phyloP scores from a whole-genome alignment of 208 protist genomes.

The Trypanosoma melophagium region DNA sequence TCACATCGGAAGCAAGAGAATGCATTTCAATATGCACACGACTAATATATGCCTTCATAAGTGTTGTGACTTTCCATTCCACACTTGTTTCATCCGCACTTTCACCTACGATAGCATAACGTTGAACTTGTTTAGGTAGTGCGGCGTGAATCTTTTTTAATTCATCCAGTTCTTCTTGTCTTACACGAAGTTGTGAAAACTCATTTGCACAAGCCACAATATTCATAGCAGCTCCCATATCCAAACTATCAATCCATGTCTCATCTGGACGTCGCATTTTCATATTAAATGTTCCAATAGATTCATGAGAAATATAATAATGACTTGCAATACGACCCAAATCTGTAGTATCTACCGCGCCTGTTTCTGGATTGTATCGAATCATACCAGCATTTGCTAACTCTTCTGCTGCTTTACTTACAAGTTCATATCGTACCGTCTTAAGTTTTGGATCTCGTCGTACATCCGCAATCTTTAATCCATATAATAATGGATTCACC shows the following conservation, averaged over 20 bases:
- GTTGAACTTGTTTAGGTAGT: conserved; percentile 65
- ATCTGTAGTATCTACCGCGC: conserved; percentile 94
- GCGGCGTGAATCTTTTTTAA: conserved; percentile 80
- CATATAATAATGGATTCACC: conserved; percentile 96
- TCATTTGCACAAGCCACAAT: conserved; percentile 92
- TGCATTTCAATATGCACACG: conserved; percentile 83
- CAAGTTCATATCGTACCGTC: conserved; percentile 91
- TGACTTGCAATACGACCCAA: conserved; percentile 96
- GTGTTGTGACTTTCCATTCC: conserved; percentile 95
- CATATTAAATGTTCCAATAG: conserved; percentile 95
- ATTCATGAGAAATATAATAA: conserved; percentile 97
- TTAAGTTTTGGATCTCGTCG: conserved; percentile 91
- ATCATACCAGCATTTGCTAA: conserved; percentile 95
- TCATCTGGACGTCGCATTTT: conserved; percentile 83
- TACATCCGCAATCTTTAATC: conserved; percentile 90
- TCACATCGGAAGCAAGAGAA: conserved; percentile 92
- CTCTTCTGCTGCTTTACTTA: conserved; percentile 92
- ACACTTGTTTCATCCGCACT: conserved; percentile 85
- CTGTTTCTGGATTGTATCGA: conserved; percentile 96
- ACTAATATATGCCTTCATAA: conserved; percentile 97
- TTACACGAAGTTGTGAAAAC: conserved; percentile 95
- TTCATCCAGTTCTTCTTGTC: conserved; percentile 96
- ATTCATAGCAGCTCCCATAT: conserved; percentile 92
- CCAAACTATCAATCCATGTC: conserved; percentile 83
- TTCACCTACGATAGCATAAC: conserved; percentile 69